Base-by-base conservation (phyloP, 2,329 filamentous ascomycete species). In the Fusarium heterosporum region DNA sequence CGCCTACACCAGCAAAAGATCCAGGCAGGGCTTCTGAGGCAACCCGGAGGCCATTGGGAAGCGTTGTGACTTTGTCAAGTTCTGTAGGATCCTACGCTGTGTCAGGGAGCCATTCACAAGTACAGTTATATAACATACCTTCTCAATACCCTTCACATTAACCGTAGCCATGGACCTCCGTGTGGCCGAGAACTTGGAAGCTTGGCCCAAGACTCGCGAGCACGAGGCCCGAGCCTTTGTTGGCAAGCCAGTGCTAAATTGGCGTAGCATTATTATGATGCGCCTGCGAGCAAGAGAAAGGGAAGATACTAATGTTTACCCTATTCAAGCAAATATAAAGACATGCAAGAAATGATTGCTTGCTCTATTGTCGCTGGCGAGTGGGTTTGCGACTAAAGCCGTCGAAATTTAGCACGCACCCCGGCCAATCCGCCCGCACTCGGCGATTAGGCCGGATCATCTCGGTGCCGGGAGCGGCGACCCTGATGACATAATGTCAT, bases 11-110 rank as follows among this genome's bases (percentile, higher is more conserved):
- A 6, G 94, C 92, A 78, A 99, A 99, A 71, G 94, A 94, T 40
- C 96, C 96, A 2, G 95, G 94, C 12, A 98, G 86, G 56, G 94
- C 93, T 78, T 99, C 96, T 42, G 95, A 97, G 25, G 96, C 96
- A 60, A 99, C 93, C 58, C 95, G 92, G 69, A 99, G 83, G 75
- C 96, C 96, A 85, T 99, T 99, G 48, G 93, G 84, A 16, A 99
- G 87, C 2, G 90, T 94, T 9, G 94, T 97, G 73, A 98, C 90
- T 69, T 90, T 84, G 78, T 97, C 93, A 72, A 97, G 87, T 68
- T 97, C 93, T 47, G 89, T 90, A 14, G 93, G 93, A 76, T 98
- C 94, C 78, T 79, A 28, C n/a, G n/a, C 1, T 17, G 16, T 8
- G 28, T 67, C n/a, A 67, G 19, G 12, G 14, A 28, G 0, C 17